Evolutionary conservation across 805 yeast genomes (phyloP), one percentile per base, ranked within the genome.

Genomic region (Pichia deserticola): DNA sequence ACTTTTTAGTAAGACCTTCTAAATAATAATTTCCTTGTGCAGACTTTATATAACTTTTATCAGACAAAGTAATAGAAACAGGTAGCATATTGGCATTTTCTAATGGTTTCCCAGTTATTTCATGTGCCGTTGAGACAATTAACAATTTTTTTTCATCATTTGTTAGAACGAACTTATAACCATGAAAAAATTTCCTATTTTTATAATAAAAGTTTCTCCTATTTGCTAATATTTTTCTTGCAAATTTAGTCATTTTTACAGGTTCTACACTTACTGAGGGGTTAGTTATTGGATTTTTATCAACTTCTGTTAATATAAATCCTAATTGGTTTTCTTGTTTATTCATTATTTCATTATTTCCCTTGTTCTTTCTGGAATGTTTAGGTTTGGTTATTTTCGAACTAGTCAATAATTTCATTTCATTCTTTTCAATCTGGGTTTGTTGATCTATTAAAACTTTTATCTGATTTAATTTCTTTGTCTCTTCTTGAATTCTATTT

Each of bases 141-240:
- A 72, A 68, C 34, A 81, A 61, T 45, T 64, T 65, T 5, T 66
- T 63, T 1, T 78, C 79, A 33, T 64, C 60, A 15, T 65, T 59
- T 1, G 70, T 58, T 4, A 74, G 66, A 0, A 80, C 78, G 60
- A 69, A 79, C 34, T 63, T 60, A n/a, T 66, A 66, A 5, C 72
- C 73, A 34, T 70, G 68, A 10, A 79, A 65, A 12, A 57, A 45
- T 9, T 72, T 55, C 38, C 82, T 65, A 55, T 81, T 84, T 48
- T 73, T 71, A 50, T 63, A 60, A 45, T 72, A 78, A 40, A 72
- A 67, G 45, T 66, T 65, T 7, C 60, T 59, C 50, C 67, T 65
- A 48, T 74, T 69, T 48, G 63, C 57, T 48, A 59, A 45, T 13
- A 63, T 44, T 11, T 36, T 42, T 20, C 41, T 40, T 25, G 36